These are phyloP conservation scores for Erysimum cheiranthoides DNA, from an alignment of 345 rosid genomes.

Conservation along the genomic window DNA sequence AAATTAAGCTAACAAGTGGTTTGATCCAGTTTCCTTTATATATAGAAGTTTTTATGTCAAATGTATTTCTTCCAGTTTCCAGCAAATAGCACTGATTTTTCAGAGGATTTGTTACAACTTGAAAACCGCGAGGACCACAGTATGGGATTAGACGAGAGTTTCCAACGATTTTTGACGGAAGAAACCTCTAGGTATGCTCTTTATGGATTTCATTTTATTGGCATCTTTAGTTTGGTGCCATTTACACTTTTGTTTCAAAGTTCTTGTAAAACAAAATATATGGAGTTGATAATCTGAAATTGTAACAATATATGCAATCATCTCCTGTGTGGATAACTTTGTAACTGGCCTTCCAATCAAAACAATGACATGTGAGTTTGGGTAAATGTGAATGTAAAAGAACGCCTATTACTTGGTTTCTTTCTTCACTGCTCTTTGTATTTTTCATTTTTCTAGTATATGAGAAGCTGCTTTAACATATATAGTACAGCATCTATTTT, in stretches of 20 bases:
- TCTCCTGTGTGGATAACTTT: constrained; percentile 18
- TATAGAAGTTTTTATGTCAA: constrained; percentile 22
- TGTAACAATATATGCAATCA: constrained; percentile 15
- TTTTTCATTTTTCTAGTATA: constrained; percentile 2
- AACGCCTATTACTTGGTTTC: constrained; percentile 9
- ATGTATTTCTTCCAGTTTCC: constrained; percentile 78
- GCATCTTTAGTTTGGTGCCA: constrained; percentile 16
- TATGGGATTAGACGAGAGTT: constrained; percentile 58
- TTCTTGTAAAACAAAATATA: neutral
- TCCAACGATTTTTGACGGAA: constrained; percentile 64
- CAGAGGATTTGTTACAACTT: constrained; percentile 59
- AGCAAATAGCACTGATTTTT: constrained; percentile 57
- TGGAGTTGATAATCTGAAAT: constrained; percentile 9
- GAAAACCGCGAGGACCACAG: constrained; percentile 66
- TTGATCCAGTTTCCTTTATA: constrained; percentile 19
- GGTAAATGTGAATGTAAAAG: constrained; percentile 19
- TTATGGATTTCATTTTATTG: constrained; percentile 21
- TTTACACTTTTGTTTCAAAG: constrained; percentile 2
- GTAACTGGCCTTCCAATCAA: constrained; percentile 22
- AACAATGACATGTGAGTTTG: constrained; percentile 19
- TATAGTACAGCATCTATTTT: constrained; percentile 2
- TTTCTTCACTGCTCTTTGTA: constrained; percentile 27
- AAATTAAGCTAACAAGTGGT: constrained; percentile 14
- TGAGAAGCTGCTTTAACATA: constrained; percentile 20
- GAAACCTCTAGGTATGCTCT: constrained; percentile 64